Percentiles rank a stretch among this genome's conserved stretches.
Conservation (phyloP, 208 protist genomes). For the Endotrypanum monterogeii region DNA sequence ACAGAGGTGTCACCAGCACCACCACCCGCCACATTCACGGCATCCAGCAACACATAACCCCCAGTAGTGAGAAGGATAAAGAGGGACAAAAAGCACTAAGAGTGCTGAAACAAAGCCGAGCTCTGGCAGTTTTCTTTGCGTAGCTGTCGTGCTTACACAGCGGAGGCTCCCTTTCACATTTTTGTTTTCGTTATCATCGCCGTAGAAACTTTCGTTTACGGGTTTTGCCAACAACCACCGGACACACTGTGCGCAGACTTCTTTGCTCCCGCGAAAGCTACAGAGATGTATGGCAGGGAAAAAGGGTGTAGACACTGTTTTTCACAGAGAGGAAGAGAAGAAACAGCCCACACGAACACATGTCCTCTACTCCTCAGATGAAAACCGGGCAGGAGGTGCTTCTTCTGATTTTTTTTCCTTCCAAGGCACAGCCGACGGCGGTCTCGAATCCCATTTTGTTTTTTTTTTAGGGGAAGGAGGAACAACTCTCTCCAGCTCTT, state of each 20-base stretch:
- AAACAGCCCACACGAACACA: not conserved
- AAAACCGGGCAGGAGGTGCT: too few relatives aligned
- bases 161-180: not conserved
- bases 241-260: too few relatives aligned
- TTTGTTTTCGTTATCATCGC: not conserved
- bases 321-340: not conserved
- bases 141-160: not conserved
- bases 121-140: too few relatives aligned
- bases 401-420: conserved; percentile 10
- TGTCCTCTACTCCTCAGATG: too few relatives aligned
- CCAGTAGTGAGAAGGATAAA: not conserved
- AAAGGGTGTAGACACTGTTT: not conserved
- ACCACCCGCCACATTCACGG: not conserved
- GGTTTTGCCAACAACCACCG: too few relatives aligned
- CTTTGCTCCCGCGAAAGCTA: too few relatives aligned
- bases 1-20: not conserved
- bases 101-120: not conserved
- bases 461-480: not conserved
- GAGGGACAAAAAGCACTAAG: not conserved
- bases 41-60: too few relatives aligned
- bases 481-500: not conserved
- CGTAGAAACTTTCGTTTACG: not conserved
- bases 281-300: too few relatives aligned
- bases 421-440: not conserved
- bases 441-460: not conserved